Evolutionary conservation across 176 grass and related monocot species (phyloP).

Genomic region (Urochloa ruziziensis): DNA sequence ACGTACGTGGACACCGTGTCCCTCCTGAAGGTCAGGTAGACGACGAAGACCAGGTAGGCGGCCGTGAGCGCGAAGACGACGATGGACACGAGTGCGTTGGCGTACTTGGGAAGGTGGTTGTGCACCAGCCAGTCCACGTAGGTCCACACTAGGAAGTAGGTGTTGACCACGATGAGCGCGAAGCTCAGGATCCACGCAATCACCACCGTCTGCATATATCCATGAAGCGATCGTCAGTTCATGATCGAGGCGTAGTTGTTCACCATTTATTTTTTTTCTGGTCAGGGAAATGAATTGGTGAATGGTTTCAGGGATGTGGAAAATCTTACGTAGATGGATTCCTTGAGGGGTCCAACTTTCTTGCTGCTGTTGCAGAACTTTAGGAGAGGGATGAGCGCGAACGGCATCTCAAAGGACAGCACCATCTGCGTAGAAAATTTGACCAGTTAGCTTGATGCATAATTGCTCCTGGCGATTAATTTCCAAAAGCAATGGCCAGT

Average conservation of each 20-base stretch:
- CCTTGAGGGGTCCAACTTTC: conserved; percentile 56
- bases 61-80: conserved; percentile 38
- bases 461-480: neutral
- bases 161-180: conserved; percentile 49
- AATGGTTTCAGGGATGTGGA: neutral
- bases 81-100: conserved; percentile 25
- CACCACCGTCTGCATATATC: conserved; percentile 37
- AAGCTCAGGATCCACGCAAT: conserved; percentile 48
- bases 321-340: conserved; percentile 55
- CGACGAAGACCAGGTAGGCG: conserved; percentile 37
- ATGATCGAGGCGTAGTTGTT: neutral
- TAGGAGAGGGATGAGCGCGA: conserved; percentile 66
- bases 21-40: conserved; percentile 67
- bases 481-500: neutral
- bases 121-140: conserved; percentile 55
- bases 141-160: conserved; percentile 57
- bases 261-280: neutral
- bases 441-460: neutral
- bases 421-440: conserved; percentile 50
- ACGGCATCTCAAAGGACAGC: conserved; percentile 64
- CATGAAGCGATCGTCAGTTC: neutral
- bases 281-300: neutral
- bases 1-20: conserved; percentile 41
- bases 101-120: conserved; percentile 44
- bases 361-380: conserved; percentile 65